Percentiles rank a stretch among this genome's conserved stretches.
These are phyloP conservation scores for Takashimella koratensis DNA, from an alignment of 1,284 basidiomycete genomes.

Conservation along the genomic window DNA sequence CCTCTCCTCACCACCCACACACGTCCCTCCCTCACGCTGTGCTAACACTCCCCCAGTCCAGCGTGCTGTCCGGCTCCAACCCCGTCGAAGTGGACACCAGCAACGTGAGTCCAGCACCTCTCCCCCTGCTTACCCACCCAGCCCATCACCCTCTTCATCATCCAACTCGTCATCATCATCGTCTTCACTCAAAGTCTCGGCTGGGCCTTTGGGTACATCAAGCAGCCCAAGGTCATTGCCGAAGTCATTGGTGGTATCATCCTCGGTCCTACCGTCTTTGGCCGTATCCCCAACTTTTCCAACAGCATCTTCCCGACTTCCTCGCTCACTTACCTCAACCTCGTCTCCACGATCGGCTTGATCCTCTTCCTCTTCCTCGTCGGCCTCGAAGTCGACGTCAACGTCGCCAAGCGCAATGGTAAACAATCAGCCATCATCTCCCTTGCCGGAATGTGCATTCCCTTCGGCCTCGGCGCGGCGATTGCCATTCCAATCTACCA, in stretches of 20 bases:
- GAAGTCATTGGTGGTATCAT: constrained; percentile 82
- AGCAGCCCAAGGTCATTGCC: constrained; percentile 81
- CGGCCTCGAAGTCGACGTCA: constrained; percentile 82
- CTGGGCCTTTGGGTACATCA: constrained; percentile 60
- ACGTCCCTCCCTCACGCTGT: neutral
- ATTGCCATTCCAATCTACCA: constrained; percentile 75
- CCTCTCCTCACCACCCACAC: neutral
- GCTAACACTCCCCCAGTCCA: neutral
- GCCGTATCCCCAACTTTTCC: constrained; percentile 76
- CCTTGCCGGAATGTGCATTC: constrained; percentile 63
- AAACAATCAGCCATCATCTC: constrained; percentile 61
- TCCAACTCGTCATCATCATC: constrained; percentile 62
- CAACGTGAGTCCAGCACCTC: neutral
- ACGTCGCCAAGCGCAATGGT: constrained; percentile 72
- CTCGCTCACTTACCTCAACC: constrained; percentile 73
- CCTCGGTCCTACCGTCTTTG: constrained; percentile 64
- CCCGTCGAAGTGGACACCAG: neutral
- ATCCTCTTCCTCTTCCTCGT: constrained; percentile 90
- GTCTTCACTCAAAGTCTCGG: constrained; percentile 68
- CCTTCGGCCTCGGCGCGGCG: constrained; percentile 80
- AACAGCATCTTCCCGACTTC: constrained; percentile 70
- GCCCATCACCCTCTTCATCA: constrained; percentile 78
- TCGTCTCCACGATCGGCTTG: constrained; percentile 89
- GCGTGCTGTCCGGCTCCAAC: neutral
- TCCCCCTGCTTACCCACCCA: constrained; percentile 56